Base-by-base conservation (phyloP, 2,329 filamentous ascomycete genomes). In the Botrytis elliptica region DNA sequence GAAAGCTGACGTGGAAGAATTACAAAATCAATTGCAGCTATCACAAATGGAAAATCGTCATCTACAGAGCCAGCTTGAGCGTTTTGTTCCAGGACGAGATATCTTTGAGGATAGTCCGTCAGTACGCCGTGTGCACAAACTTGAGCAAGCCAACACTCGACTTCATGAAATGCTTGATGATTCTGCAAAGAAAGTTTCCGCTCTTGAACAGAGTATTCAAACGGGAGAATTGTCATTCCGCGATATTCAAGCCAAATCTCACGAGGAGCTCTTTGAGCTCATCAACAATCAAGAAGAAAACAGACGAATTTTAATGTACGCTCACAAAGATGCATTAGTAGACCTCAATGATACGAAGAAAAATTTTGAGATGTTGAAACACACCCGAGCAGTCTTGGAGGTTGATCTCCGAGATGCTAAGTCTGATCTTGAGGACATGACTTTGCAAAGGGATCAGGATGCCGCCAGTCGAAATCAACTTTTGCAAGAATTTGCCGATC, bases 41-140 rank as follows among this genome's bases (percentile, higher is more conserved):
- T 91, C 92, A 7, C 92, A 98, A 82, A 97, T 98, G 93, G 93
- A 97, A 79, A 98, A 97, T 83, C 91, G 93, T 49, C 95, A 98
- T 79, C 88, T 98, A 9, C 93, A 97, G 81, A 94, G 90, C 80
- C 94, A 98, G 81, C 85, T 98, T 60, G 92, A 95, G 57, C 89
- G 92, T 65, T 85, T 84, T 16, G 90, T 89, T 0, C 89, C 91
- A 4, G 84, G 84, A 9, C 87, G 87, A 38, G 91, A 93, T 73
- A 82, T 84, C 52, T 89, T 86, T 81, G 92, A 95, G 59, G 91
- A 96, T 63, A 95, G 91, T 77, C 93, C 93, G 1, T 95, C 93
- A 2, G 82, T 92, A 66, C 88, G 91, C 72, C 91, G 96, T 25
- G 91, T 97, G 79, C 92, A 97, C 81, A 95, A 98, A 83, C 88